Percentiles rank a stretch among this genome's conserved stretches.
These are phyloP conservation scores for Albifimbria verrucaria DNA, from an alignment of 2,329 filamentous ascomycete species.

Conservation along the genomic window DNA sequence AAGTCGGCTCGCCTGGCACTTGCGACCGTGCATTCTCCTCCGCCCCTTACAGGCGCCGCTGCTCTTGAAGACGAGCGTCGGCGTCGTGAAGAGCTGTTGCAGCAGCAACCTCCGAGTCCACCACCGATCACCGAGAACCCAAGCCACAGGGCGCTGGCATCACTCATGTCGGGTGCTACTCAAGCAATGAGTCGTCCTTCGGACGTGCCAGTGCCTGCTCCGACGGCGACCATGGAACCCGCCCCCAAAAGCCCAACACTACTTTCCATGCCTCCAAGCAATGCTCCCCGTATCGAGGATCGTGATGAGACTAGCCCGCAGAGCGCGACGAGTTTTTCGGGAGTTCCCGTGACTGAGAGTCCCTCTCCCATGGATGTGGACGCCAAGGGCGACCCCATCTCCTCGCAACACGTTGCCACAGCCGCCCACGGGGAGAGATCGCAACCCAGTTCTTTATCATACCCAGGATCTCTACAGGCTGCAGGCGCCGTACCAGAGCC, in stretches of 20 bases:
- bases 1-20: conserved; percentile 51
- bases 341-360: conserved; percentile 44
- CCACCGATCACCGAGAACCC: conserved; percentile 50
- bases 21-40: conserved; percentile 39
- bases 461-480: conserved; percentile 49
- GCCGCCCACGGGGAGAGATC: conserved; percentile 49
- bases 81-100: conserved; percentile 40
- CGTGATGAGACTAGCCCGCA: conserved; percentile 40
- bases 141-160: conserved; percentile 49
- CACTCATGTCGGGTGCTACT: conserved; percentile 51
- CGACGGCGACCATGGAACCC: conserved; percentile 41
- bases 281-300: conserved; percentile 33
- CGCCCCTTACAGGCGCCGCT: conserved; percentile 50
- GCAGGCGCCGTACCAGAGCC: conserved; percentile 40
- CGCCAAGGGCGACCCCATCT: conserved; percentile 32
- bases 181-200: conserved; percentile 54
- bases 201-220: conserved; percentile 44
- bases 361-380: conserved; percentile 55
- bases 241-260: conserved; percentile 33
- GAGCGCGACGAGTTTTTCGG: conserved; percentile 39
- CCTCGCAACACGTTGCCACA: conserved; percentile 30
- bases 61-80: conserved; percentile 52
- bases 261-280: conserved; percentile 28
- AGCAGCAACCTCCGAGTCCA: conserved; percentile 34
- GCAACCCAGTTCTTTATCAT: conserved; percentile 50